phyloP scores from a whole-genome alignment of 371 early-diverging fungal genomes.

The Fennellomyces sp. region DNA sequence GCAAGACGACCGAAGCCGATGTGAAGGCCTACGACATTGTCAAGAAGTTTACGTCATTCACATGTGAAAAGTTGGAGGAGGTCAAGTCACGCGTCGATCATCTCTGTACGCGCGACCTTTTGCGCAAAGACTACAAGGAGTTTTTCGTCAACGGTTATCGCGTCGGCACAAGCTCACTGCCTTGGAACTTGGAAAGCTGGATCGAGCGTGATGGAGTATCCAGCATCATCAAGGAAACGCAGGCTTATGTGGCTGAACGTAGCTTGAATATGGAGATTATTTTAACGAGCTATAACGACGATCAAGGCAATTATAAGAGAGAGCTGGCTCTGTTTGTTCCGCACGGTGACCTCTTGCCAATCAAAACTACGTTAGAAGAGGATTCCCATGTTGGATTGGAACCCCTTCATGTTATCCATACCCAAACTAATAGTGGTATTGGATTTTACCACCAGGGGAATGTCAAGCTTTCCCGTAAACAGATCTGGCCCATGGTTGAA shows the following conservation, averaged over 20 bases:
- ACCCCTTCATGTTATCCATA: background rate
- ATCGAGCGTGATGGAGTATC: slow-evolving; percentile 38
- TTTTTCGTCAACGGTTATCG: slow-evolving; percentile 44
- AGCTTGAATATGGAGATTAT: slow-evolving; percentile 59
- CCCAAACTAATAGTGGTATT: slow-evolving; percentile 8
- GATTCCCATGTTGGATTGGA: slow-evolving; percentile 12
- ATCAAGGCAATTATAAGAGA: slow-evolving; percentile 56
- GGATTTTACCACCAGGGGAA: slow-evolving; percentile 57
- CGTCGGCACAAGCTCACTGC: slow-evolving; percentile 69
- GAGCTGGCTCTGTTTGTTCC: slow-evolving; percentile 59
- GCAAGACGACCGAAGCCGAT: slow-evolving; percentile 62
- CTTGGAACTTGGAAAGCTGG: slow-evolving; percentile 62
- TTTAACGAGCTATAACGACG: slow-evolving; percentile 54
- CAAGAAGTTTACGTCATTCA: slow-evolving; percentile 11
- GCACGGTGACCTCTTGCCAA: slow-evolving; percentile 15
- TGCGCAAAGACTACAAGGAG: slow-evolving; percentile 84
- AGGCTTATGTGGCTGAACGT: slow-evolving; percentile 37
- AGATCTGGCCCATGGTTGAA: slow-evolving; percentile 67
- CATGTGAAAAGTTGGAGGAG: slow-evolving; percentile 49
- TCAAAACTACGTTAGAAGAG: slow-evolving; percentile 32
- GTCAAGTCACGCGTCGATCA: slow-evolving; percentile 59
- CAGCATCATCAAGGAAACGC: slow-evolving; percentile 21
- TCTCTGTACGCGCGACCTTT: slow-evolving; percentile 56
- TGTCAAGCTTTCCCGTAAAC: slow-evolving; percentile 66
- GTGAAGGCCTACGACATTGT: slow-evolving; percentile 33